A percentile compares a stretch with the other conserved stretches of the same genome.
phyloP scores from a whole-genome alignment of 257 asterid genomes.

The Solanum gandarillasii region DNA sequence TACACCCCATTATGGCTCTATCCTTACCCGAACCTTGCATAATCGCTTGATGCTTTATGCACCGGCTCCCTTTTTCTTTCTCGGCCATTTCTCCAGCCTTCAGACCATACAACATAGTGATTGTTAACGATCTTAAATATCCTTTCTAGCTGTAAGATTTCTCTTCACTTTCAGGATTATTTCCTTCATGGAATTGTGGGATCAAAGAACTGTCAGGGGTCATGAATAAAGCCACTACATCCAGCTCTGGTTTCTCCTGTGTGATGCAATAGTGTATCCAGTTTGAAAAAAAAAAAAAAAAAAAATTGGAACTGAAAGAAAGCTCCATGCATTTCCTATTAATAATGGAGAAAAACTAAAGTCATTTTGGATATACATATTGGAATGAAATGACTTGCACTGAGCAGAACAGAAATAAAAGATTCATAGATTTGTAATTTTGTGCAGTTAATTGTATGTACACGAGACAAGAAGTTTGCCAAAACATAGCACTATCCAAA shows the following conservation, averaged over 20 bases:
- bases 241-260: neutral
- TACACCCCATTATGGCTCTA: neutral
- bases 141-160: neutral
- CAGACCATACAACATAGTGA: neutral
- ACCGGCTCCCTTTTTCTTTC: neutral
- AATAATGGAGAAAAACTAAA: neutral
- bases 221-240: neutral
- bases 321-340: neutral
- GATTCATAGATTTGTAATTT: neutral
- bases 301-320: neutral
- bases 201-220: neutral
- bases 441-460: neutral
- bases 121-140: neutral
- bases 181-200: neutral
- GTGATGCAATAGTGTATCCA: neutral
- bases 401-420: neutral
- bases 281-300: neutral
- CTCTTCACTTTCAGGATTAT: neutral
- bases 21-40: neutral
- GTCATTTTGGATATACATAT: neutral
- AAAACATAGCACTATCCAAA: neutral
- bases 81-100: neutral
- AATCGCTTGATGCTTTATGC: neutral
- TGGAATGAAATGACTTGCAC: neutral
- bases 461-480: neutral